Percentiles rank a stretch among this genome's conserved stretches.
phyloP scores from a whole-genome alignment of 179 eudicot species.

The Beta corolliflora region DNA sequence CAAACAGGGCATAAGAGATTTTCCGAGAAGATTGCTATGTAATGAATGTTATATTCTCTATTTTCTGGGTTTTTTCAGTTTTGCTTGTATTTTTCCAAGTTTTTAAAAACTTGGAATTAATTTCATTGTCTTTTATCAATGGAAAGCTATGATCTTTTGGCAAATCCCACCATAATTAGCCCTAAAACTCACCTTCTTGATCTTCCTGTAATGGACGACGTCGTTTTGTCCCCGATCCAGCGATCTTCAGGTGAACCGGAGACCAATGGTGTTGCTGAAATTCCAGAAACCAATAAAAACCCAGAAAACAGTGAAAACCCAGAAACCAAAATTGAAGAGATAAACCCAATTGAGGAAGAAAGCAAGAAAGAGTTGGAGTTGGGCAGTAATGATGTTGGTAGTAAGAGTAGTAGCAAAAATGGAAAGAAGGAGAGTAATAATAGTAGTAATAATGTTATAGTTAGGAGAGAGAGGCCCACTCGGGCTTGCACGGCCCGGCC shows the following conservation, averaged over 20 bases:
- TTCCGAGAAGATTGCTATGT: conserved; percentile 7
- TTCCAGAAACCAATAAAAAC: conserved; percentile 14
- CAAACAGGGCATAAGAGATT: not conserved
- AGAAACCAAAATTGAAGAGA: conserved; percentile 9
- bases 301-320: not conserved
- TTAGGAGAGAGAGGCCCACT: conserved; percentile 77
- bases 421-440: conserved; percentile 19
- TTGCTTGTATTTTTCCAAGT: not conserved
- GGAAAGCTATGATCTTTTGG: conserved; percentile 40
- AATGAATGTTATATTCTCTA: conserved; percentile 3
- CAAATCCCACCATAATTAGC: conserved; percentile 32
- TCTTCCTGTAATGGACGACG: conserved; percentile 46
- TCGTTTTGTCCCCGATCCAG: conserved; percentile 65
- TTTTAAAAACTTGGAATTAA: not conserved
- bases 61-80: not conserved
- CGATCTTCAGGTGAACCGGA: conserved; percentile 23
- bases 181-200: conserved; percentile 39
- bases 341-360: conserved; percentile 24
- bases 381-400: conserved; percentile 10
- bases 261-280: conserved; percentile 30
- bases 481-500: conserved; percentile 83
- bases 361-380: conserved; percentile 17
- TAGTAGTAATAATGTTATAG: conserved; percentile 30
- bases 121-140: conserved; percentile 16
- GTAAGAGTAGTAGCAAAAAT: conserved; percentile 23